Evolutionary conservation across 2,329 filamentous ascomycete genomes (phyloP), one percentile per base, ranked within the genome.

Genomic region (Calonectria honghensis): DNA sequence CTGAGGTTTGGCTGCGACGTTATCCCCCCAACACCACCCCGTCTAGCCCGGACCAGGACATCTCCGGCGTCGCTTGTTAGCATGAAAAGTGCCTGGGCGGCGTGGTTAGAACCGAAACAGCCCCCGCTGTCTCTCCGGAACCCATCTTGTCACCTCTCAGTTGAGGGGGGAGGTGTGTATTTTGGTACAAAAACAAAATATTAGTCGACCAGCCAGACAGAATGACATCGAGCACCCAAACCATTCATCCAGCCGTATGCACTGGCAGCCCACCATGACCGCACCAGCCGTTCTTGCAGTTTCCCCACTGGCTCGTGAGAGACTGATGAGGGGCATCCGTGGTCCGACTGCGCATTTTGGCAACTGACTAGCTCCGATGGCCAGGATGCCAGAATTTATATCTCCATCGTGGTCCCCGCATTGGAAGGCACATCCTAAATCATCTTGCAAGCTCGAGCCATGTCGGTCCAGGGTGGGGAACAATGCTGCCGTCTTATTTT

Each of bases 1-100:
- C 50, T 27, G 45, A 48, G 13, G 27, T 39, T 27, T 71, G 31
- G 27, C 24, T 52, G 11, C 57, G 59, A 65, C 59, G 35, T 65
- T 65, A n/a, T 14, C 32, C 57, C 32, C 41, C 68, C 45, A 39
- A 70, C 31, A 52, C 57, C 35, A 50, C 27, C 10, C 68, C 45
- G 50, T 54, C 32, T 64, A 27, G 31, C 20, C 59, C 59, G 31
- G 45, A 71, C 45, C n/a, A 31, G 37, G 68, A 57, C 59, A 57
- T 51, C 66, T 48, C 61, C 61, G 61, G 63, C 18, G 63, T 31
- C 63, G 70, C 52, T 52, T 71, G 51, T 37, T 37, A 50, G 50
- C 31, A 39, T 61, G 41, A 6, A 39, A 68, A 41, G 50, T 68
- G 63, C 14, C 61, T 20, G 20, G 35, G 61, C 41, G 39, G 32